Conservation (phyloP, 2,329 filamentous ascomycete species). For the Trichoderma arundinaceum region DNA sequence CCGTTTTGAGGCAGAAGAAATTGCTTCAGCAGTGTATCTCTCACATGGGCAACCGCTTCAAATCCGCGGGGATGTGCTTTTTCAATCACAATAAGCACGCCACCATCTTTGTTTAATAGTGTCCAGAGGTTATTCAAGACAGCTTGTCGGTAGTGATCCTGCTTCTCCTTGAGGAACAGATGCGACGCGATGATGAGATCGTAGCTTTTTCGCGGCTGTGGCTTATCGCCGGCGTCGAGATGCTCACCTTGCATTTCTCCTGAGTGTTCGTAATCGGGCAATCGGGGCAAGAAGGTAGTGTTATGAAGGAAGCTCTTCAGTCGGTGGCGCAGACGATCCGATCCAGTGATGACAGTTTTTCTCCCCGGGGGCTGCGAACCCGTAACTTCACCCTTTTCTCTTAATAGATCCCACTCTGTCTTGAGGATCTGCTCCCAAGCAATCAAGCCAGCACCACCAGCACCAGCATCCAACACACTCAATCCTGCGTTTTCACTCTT, state of each 20-base stretch:
- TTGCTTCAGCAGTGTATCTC: constrained; percentile 76
- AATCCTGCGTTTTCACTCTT: constrained; percentile 63
- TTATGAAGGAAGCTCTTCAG: constrained; percentile 80
- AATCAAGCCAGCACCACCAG: constrained; percentile 72
- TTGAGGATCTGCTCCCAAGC: constrained; percentile 80
- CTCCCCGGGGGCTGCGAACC: constrained; percentile 65
- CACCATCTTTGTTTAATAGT: constrained; percentile 80
- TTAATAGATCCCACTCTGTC: constrained; percentile 80
- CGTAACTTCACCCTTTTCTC: constrained; percentile 52
- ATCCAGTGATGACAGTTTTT: constrained; percentile 80
- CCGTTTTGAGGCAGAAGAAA: constrained; percentile 65
- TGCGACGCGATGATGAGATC: constrained; percentile 93
- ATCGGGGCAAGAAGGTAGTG: constrained; percentile 86
- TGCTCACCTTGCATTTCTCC: constrained; percentile 63
- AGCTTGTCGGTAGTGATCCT: constrained; percentile 77
- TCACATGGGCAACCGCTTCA: constrained; percentile 85
- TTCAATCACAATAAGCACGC: constrained; percentile 84
- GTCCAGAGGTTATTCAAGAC: constrained; percentile 90
- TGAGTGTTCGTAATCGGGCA: constrained; percentile 83
- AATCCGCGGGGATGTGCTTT: constrained; percentile 93
- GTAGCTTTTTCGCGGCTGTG: constrained; percentile 74
- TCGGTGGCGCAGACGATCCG: constrained; percentile 74
- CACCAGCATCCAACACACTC: constrained; percentile 75
- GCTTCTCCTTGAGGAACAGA: constrained; percentile 74
- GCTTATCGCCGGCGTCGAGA: constrained; percentile 61